Conservation (phyloP, 805 yeast species). For the Candida krabiensis region DNA sequence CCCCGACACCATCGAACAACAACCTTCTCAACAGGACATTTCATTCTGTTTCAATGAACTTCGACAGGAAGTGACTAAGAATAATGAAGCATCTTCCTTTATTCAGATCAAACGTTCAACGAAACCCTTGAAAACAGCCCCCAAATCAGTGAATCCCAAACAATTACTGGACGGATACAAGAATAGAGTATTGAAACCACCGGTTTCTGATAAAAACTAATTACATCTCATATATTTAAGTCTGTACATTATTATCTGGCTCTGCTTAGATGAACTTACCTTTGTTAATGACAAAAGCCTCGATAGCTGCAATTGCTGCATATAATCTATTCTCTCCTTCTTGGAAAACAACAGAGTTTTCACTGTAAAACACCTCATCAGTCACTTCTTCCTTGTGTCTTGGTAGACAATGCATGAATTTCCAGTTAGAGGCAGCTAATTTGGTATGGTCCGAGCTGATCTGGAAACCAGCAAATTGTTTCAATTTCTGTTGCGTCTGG, state of each 20-base stretch:
- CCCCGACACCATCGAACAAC: not conserved
- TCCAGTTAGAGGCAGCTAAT: constrained; percentile 71
- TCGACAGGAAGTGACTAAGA: no score
- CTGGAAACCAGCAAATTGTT: constrained; percentile 86
- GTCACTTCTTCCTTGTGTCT: constrained; percentile 93
- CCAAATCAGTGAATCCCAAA: no score
- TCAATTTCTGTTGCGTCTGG: constrained; percentile 66
- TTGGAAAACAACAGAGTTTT: constrained; percentile 81
- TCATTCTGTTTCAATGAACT: not conserved
- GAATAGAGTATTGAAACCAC: no score
- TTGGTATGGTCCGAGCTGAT: constrained; percentile 65
- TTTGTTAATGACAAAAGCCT: constrained; percentile 83
- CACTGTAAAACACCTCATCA: constrained; percentile 88
- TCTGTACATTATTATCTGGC: no score
- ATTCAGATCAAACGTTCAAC: not conserved
- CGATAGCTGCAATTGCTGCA: constrained; percentile 93
- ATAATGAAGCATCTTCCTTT: no score
- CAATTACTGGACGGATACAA: no score
- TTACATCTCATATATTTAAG: no score
- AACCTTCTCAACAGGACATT: not conserved
- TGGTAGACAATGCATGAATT: constrained; percentile 97
- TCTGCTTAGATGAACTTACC: constrained; percentile 53
- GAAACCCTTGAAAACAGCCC: no score
- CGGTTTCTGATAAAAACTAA: no score
- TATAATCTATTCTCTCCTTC: constrained; percentile 97